Evolutionary conservation across 768 basidiomycete species (phyloP).

Genomic region (Russula virescens): DNA sequence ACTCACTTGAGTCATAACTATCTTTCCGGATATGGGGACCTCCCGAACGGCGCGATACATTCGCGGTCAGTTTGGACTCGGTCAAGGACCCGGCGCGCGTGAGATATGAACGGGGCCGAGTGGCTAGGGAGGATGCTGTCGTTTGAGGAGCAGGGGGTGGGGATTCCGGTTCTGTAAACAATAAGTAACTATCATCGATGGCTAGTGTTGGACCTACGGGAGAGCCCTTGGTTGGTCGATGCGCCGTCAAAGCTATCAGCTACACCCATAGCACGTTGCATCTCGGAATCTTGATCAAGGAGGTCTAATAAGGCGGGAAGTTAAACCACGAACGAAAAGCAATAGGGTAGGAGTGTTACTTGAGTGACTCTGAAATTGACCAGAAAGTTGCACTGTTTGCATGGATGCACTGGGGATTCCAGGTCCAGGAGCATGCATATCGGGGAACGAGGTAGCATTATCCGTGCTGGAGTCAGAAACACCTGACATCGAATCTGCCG

Average conservation of each 20-base stretch:
- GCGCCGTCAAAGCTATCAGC: slow-evolving; percentile 21
- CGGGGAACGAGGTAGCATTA: slow-evolving; percentile 15
- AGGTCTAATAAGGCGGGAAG: slow-evolving; percentile 15
- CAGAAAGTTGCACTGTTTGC: slow-evolving; percentile 23
- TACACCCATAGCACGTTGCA: slow-evolving; percentile 23
- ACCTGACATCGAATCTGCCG: slow-evolving; percentile 15
- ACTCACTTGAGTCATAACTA: slow-evolving; percentile 17
- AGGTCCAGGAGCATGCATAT: slow-evolving; percentile 6
- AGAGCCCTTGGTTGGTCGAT: slow-evolving; percentile 12
- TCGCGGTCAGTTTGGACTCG: slow-evolving; percentile 16
- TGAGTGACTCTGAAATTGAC: slow-evolving; percentile 20
- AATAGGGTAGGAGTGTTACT: slow-evolving; percentile 2
- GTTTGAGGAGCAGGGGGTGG: slow-evolving; percentile 5
- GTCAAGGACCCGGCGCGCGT: slow-evolving; percentile 23
- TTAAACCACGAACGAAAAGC: neutral
- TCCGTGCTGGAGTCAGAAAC: slow-evolving; percentile 15
- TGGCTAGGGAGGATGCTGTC: slow-evolving; percentile 7
- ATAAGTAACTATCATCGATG: neutral
- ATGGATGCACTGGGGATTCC: slow-evolving; percentile 12
- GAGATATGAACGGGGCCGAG: slow-evolving; percentile 16
- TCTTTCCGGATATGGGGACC: slow-evolving; percentile 2
- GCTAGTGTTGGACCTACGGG: slow-evolving; percentile 9
- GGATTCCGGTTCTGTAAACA: neutral
- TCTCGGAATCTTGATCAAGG: slow-evolving; percentile 25
- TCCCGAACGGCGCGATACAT: slow-evolving; percentile 9